These are phyloP conservation scores for Ophiostoma australiae DNA, from an alignment of 2,329 filamentous ascomycete genomes.

Conservation along the genomic window DNA sequence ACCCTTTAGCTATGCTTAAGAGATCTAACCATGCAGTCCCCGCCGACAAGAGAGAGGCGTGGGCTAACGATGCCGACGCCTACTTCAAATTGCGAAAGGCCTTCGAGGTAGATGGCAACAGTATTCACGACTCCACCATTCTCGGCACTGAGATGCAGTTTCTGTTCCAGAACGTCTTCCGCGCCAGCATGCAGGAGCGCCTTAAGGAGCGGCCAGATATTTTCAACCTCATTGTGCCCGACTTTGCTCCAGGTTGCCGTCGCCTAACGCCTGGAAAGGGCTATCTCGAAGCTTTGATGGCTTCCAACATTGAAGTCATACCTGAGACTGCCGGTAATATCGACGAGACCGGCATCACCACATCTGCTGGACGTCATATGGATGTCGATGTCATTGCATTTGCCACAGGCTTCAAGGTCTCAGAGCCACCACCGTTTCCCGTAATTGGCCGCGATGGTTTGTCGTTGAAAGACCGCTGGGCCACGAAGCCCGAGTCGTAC, in stretches of 20 bases:
- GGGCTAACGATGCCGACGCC: slow-evolving; percentile 37
- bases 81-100: slow-evolving; percentile 42
- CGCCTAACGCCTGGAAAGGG: slow-evolving; percentile 44
- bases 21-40: slow-evolving; percentile 33
- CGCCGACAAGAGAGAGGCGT: slow-evolving; percentile 37
- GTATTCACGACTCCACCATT: slow-evolving; percentile 40
- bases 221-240: slow-evolving; percentile 40
- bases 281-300: slow-evolving; percentile 43
- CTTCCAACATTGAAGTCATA: slow-evolving; percentile 41
- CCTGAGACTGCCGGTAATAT: slow-evolving; percentile 35
- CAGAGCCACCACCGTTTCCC: slow-evolving; percentile 39
- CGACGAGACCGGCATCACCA: slow-evolving; percentile 36
- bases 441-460: slow-evolving; percentile 39
- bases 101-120: slow-evolving; percentile 42
- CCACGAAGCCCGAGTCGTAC: slow-evolving; percentile 40
- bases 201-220: slow-evolving; percentile 43
- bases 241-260: slow-evolving; percentile 43
- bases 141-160: slow-evolving; percentile 36
- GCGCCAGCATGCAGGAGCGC: slow-evolving; percentile 38
- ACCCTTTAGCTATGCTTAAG: slow-evolving; percentile 35
- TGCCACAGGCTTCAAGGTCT: slow-evolving; percentile 45
- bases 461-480: slow-evolving; percentile 39
- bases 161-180: slow-evolving; percentile 34
- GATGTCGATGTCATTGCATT: slow-evolving; percentile 44
- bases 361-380: slow-evolving; percentile 24